A percentile compares a stretch with the other conserved stretches of the same genome.
Evolutionary conservation across 2,329 filamentous ascomycete species (phyloP).

Genomic region (Geosmithia morbida): DNA sequence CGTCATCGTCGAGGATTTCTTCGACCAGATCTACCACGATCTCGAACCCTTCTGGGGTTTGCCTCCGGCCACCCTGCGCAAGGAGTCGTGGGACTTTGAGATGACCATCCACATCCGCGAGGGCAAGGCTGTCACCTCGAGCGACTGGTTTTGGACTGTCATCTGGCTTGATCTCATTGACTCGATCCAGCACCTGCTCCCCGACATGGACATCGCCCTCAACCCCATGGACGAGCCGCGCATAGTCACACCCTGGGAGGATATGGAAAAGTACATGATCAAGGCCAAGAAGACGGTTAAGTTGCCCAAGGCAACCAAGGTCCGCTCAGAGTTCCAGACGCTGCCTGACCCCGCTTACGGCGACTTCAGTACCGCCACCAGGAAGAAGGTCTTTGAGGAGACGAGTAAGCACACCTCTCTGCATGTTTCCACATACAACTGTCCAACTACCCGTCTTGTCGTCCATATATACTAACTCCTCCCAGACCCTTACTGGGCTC

Average conservation of each 20-base stretch:
- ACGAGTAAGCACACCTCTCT: conserved; percentile 23
- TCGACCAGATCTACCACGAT: conserved; percentile 49
- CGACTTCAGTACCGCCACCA: conserved; percentile 17
- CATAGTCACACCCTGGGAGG: conserved; percentile 48
- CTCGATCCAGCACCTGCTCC: conserved; percentile 38
- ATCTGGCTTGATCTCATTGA: conserved; percentile 40
- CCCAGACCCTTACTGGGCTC: conserved; percentile 38
- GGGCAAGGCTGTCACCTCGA: conserved; percentile 32
- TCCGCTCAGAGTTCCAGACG: conserved; percentile 26
- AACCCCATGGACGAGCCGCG: conserved; percentile 56
- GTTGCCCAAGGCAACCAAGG: conserved; percentile 26
- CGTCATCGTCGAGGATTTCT: conserved; percentile 47
- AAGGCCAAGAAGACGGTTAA: conserved; percentile 32
- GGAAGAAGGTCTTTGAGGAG: conserved; percentile 32
- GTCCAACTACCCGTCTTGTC: neutral
- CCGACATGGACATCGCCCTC: conserved; percentile 53
- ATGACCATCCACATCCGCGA: conserved; percentile 47
- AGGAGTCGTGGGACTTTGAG: conserved; percentile 37
- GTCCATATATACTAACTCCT: conserved; percentile 3
- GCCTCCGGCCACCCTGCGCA: conserved; percentile 29
- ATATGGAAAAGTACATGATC: conserved; percentile 37
- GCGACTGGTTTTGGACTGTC: conserved; percentile 43
- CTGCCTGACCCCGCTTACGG: conserved; percentile 22
- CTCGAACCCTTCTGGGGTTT: conserved; percentile 43
- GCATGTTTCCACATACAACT: neutral